phyloP scores from a whole-genome alignment of 2,329 filamentous ascomycete species.

The Cladosporium sp. region DNA sequence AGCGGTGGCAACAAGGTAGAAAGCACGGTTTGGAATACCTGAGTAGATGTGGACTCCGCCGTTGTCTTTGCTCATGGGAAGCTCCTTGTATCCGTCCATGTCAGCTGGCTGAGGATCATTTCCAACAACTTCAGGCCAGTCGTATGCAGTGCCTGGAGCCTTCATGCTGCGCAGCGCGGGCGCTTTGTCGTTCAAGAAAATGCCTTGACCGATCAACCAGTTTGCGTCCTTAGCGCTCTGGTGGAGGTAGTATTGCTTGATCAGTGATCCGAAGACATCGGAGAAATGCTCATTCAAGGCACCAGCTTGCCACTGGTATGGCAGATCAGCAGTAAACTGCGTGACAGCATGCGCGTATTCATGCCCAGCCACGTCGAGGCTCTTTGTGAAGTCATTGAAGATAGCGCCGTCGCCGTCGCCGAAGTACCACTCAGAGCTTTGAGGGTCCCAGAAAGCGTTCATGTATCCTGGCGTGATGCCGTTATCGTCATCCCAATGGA shows the following conservation, averaged over 20 bases:
- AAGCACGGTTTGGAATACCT: conserved; percentile 9
- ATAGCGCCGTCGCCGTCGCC: conserved; percentile 7
- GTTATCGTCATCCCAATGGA: conserved; percentile 9
- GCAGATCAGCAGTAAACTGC: background rate
- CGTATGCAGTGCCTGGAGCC: conserved; percentile 8
- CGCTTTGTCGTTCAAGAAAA: conserved; percentile 1
- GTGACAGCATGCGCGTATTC: conserved; percentile 3
- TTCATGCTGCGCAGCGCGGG: conserved; percentile 11
- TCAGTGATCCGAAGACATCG: conserved; percentile 5
- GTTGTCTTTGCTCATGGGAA: background rate
- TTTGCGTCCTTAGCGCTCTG: background rate
- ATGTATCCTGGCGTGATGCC: background rate
- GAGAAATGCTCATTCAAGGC: conserved; percentile 10
- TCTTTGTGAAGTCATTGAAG: conserved; percentile 7
- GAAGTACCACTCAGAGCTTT: background rate
- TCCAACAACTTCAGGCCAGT: background rate
- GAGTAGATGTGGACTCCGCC: conserved; percentile 6
- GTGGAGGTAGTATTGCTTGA: background rate
- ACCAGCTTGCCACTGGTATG: background rate
- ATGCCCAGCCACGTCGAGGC: background rate
- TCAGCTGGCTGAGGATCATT: background rate
- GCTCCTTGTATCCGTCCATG: background rate
- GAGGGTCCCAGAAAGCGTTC: conserved; percentile 10
- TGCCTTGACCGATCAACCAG: conserved; percentile 8
- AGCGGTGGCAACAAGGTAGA: background rate